Conservation (phyloP, 257 asterid genomes). For the Forsythia suspensa region DNA sequence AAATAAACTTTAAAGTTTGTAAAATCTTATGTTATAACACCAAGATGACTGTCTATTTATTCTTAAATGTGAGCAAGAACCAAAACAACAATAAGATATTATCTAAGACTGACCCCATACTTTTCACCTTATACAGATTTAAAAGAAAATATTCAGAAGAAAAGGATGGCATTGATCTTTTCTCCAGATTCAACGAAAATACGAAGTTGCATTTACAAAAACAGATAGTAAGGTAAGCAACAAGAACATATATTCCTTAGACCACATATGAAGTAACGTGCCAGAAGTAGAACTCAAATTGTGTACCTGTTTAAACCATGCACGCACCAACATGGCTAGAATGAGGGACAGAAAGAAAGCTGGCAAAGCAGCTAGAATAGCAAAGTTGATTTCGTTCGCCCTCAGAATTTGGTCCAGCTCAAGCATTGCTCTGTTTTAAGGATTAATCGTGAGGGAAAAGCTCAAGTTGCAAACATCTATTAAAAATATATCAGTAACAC, state of each 20-base stretch:
- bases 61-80: background rate
- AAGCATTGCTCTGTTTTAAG: conserved; percentile 88
- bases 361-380: conserved; percentile 98
- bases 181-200: background rate
- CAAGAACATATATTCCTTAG: conserved; percentile 6
- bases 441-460: conserved; percentile 29
- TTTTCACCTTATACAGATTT: conserved; percentile 8
- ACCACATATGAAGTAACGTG: background rate
- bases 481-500: conserved; percentile 24
- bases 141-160: background rate
- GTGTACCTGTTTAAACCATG: conserved; percentile 87
- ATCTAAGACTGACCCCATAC: background rate
- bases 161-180: conserved; percentile 9
- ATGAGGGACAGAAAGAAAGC: conserved; percentile 84
- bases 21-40: too few species aligned
- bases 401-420: conserved; percentile 98
- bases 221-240: conserved; percentile 3
- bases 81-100: background rate
- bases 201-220: background rate
- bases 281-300: conserved; percentile 2
- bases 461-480: conserved; percentile 22
- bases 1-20: background rate
- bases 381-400: conserved; percentile 99
- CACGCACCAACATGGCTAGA: conserved; percentile 80
- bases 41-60: background rate